Conservation (phyloP, 2,329 filamentous ascomycete species). For the Epichloe aotearoae region DNA sequence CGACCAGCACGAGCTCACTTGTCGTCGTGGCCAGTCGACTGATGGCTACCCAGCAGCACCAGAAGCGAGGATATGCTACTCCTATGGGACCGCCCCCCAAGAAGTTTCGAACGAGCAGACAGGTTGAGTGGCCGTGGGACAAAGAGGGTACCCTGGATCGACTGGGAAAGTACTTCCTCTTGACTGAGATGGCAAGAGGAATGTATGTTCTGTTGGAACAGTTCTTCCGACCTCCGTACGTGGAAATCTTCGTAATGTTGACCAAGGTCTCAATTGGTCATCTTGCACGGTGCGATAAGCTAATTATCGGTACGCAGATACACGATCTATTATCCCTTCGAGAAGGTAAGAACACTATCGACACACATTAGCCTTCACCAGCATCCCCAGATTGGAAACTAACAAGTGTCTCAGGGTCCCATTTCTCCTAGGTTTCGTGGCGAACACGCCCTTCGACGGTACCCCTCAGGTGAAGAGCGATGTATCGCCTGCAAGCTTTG, state of each 20-base stretch:
- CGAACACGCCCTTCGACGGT: constrained; percentile 90
- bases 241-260: constrained; percentile 17
- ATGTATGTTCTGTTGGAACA: constrained; percentile 98
- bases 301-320: constrained; percentile 45
- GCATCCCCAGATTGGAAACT: constrained; percentile 6
- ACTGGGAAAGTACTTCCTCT: constrained; percentile 84
- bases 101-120: constrained; percentile 65
- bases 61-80: constrained; percentile 42
- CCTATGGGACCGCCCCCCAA: constrained; percentile 67
- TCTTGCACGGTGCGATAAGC: not conserved
- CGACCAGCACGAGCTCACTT: constrained; percentile 10
- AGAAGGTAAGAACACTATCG: constrained; percentile 50
- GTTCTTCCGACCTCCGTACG: constrained; percentile 95
- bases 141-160: constrained; percentile 68
- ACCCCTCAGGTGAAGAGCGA: constrained; percentile 94
- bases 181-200: constrained; percentile 90
- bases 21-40: constrained; percentile 11
- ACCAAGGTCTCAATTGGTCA: not conserved
- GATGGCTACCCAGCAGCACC: constrained; percentile 7
- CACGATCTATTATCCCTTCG: constrained; percentile 97
- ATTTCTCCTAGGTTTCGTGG: constrained; percentile 97
- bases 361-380: not conserved
- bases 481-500: constrained; percentile 99
- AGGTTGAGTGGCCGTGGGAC: constrained; percentile 67
- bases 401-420: constrained; percentile 47